Conservation (phyloP, 176 grass and related monocot genomes). For the Zea mays region Zm-B73-REFERENCE-NAM-5.0 NC_050101.1:170656501-170657000, state of each 20-base stretch:
- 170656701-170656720: conserved; percentile 64
- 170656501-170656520: not conserved
- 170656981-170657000: conserved; percentile 70
- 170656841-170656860: conserved; percentile 85
- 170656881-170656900: conserved; percentile 69
- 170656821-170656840: conserved; percentile 69
- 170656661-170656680: conserved; percentile 49
- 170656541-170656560: not conserved
- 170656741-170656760: conserved; percentile 63
- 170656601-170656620: not conserved
- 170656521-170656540: not conserved
- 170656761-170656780: conserved; percentile 55
- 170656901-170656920: conserved; percentile 67
- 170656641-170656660: conserved; percentile 27
- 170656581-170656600: not conserved
- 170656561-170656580: not conserved
- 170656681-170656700: conserved; percentile 77
- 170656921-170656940: conserved; percentile 84
- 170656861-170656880: conserved; percentile 89
- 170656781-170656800: conserved; percentile 72
- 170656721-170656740: conserved; percentile 53
- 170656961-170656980: conserved; percentile 61
- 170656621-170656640: not conserved
- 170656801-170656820: conserved; percentile 50
- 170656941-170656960: conserved; percentile 76